Conservation (phyloP, 768 basidiomycete species). For the Tulasnella calospora region DNA sequence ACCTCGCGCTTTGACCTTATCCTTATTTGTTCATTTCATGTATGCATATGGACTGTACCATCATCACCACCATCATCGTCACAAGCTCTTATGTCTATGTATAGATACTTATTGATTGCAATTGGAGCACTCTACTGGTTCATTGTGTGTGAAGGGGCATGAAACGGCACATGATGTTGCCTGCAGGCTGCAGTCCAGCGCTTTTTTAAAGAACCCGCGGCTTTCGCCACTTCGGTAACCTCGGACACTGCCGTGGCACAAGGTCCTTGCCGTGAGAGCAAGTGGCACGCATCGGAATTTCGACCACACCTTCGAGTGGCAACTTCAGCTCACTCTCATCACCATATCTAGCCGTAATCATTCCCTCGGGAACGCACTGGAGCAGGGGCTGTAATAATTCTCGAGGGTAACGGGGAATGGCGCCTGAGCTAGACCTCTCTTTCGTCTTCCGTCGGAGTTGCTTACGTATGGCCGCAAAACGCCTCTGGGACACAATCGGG, state of each 20-base stretch:
- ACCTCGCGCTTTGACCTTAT: background rate
- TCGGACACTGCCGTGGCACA: background rate
- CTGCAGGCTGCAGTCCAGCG: background rate
- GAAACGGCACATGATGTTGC: background rate
- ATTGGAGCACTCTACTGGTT: background rate
- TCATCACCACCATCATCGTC: background rate
- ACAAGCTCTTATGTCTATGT: background rate
- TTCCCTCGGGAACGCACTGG: background rate
- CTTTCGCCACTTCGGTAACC: conserved; percentile 5
- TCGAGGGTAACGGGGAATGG: background rate
- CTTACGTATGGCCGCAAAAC: conserved; percentile 5
- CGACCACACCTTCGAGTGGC: background rate
- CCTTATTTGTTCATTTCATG: conserved; percentile 2
- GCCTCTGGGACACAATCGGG: background rate
- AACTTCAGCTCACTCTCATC: conserved; percentile 6
- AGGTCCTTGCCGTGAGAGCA: background rate
- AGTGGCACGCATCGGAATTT: conserved; percentile 2
- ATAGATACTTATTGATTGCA: background rate
- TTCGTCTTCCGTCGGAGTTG: background rate
- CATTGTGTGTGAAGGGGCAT: background rate
- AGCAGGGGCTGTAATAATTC: background rate
- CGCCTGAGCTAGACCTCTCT: background rate
- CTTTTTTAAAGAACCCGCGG: background rate
- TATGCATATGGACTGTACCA: background rate
- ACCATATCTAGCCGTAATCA: background rate